Conservation (phyloP, 345 rosid genomes). For the Aethionema arabicum region DNA sequence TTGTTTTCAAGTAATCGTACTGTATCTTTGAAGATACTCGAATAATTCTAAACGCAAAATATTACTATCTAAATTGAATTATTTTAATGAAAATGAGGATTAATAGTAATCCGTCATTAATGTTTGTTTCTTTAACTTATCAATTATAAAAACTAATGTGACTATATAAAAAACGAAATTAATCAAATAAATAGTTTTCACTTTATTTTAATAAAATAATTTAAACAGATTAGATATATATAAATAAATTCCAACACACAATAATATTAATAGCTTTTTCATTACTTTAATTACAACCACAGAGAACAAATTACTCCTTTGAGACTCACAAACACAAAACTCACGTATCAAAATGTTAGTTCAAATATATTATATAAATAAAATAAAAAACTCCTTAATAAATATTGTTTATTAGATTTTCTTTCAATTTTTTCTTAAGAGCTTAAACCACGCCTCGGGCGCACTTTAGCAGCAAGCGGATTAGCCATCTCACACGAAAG, state of each 20-base stretch:
- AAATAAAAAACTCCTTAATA: slow-evolving; percentile 12
- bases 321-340: slow-evolving; percentile 20
- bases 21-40: too few relatives aligned
- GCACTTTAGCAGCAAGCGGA: slow-evolving; percentile 51
- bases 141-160: too few relatives aligned
- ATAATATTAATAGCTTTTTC: slow-evolving; percentile 3
- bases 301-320: slow-evolving; percentile 21
- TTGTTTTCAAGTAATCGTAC: too few relatives aligned
- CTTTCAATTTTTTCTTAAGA: not conserved
- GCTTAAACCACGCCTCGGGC: slow-evolving; percentile 38
- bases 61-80: too few relatives aligned
- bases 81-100: too few relatives aligned
- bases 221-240: too few relatives aligned
- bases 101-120: too few relatives aligned
- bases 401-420: slow-evolving; percentile 7
- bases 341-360: slow-evolving; percentile 28
- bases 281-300: slow-evolving; percentile 26
- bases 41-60: too few relatives aligned
- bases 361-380: not conserved
- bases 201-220: too few relatives aligned
- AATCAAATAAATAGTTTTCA: not conserved
- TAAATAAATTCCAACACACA: not conserved
- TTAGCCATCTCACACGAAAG: slow-evolving; percentile 85
- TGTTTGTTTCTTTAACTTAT: too few relatives aligned
- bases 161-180: not conserved